Base-by-base conservation (phyloP, 1,284 basidiomycete species). In the Bjerkandera adusta region DNA sequence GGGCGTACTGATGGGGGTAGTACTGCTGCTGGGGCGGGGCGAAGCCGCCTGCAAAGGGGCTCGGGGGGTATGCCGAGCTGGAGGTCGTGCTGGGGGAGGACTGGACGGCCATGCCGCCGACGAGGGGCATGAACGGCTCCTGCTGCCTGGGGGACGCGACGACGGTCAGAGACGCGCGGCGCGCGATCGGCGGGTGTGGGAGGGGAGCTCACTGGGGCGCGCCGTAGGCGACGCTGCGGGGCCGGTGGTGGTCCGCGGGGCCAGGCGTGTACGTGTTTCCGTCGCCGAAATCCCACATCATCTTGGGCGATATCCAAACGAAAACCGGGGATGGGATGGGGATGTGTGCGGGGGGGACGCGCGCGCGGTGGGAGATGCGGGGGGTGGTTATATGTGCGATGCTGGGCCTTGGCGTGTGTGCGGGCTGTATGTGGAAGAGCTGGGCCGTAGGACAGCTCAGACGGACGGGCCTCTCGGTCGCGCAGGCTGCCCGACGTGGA, bases 211-310 rank as follows among this genome's bases (percentile, higher is more conserved):
- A 51, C 44, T 36, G 41, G n/a, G 40, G 49, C 25, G 47, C 26
- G 20, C 44, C 20, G 5, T 6, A 6, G 29, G 10, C 32, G 24
- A 20, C 30, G 46, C 27, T 38, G 46, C 34, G 7, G 5, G 33
- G 15, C 21, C 30, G 46, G 22, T 38, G 46, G n/a, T n/a, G n/a
- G n/a, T n/a, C n/a, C 34, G 7, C 7, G 33, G 15, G 33, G 15
- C 50, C 46, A 2, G 47, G 50, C 24, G 40, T 39, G n/a, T 48
- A 48, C 2, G 50, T 45, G 37, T 24, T 27, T 18, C 36, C 36
- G 20, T 46, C 52, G 25, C 49, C 45, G 3, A 53, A 45, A 46
- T 53, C 49, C 52, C 52, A 53, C 52, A 53, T 51, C 52, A 53
- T 53, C 46, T 53, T 53, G 46, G 32, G n/a, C 30, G 20, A 41